These are phyloP conservation scores for Penicillium corylophilum DNA, from an alignment of 2,329 filamentous ascomycete genomes.

Conservation along the genomic window DNA sequence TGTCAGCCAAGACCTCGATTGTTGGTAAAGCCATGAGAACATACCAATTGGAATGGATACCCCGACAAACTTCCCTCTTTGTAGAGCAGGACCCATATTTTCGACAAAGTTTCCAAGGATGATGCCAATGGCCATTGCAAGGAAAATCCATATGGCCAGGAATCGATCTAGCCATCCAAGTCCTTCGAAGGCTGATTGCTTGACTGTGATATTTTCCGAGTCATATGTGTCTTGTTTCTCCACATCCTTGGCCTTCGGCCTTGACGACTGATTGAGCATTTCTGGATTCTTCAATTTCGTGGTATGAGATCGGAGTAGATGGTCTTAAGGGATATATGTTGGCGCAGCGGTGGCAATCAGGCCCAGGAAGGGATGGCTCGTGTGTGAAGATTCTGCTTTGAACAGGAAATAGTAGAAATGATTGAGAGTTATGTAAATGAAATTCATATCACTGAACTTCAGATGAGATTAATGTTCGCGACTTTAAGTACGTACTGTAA, in stretches of 20 bases:
- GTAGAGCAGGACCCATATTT: conserved; percentile 59
- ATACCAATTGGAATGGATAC: conserved; percentile 66
- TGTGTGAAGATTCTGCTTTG: too few species aligned
- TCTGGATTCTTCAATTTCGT: not conserved
- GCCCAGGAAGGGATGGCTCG: too few species aligned
- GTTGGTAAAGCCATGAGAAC: conserved; percentile 17
- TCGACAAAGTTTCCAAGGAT: conserved; percentile 74
- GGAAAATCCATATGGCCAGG: conserved; percentile 70
- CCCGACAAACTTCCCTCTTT: conserved; percentile 70
- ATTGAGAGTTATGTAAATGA: too few species aligned
- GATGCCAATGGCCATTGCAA: conserved; percentile 75
- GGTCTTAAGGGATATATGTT: too few species aligned
- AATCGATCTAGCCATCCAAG: conserved; percentile 63
- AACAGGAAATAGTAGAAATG: too few species aligned
- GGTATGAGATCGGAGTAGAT: conserved; percentile 1
- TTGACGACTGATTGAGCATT: not conserved
- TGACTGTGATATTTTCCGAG: not conserved
- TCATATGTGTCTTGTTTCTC: conserved; percentile 9
- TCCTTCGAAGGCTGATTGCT: conserved; percentile 42
- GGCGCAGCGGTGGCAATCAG: too few species aligned
- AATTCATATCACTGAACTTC: too few species aligned
- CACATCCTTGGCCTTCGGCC: conserved; percentile 1
- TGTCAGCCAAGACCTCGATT: not conserved
- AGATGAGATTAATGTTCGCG: too few species aligned
- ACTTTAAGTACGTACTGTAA: too few species aligned